Base-by-base conservation (phyloP, 2,329 filamentous ascomycete species). In the Exophiala bonariae region DNA sequence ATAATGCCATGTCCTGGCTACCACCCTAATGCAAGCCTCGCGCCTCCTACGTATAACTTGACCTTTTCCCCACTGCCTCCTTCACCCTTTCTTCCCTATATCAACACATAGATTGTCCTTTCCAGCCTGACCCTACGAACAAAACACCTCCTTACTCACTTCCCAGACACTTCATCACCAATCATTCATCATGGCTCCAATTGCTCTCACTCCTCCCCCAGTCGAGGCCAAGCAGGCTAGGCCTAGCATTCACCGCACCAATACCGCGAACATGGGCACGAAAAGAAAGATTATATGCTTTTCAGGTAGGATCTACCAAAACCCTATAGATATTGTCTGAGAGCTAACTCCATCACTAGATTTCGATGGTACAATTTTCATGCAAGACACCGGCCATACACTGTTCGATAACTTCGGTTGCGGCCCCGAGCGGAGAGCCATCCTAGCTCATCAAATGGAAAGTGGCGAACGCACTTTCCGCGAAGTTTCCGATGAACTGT, bases 281-380 rank as follows among this genome's bases (percentile, higher is more conserved):
- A 70, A 66, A 44, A 60, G 70, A 62, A 72, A 73, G 57, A 71
- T 73, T 26, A 66, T 72, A 41, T 70, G 69, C 52, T 73, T 73
- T 53, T 73, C 71, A 52, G 69, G 70, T 73, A 66, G 46, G 58
- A 23, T 36, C 14, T 19, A 36, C 22, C 11, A 10, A 8, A 7
- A 26, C 28, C 17, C 30, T 28, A 14, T 40, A 20, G 38, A 32
- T 23, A 8, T 18, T 14, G 23, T 33, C 44, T 57, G 52, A 57
- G 42, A 36, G 33, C 47, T 38, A 30, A 44, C n/a, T 8, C 32
- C n/a, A 16, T 35, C 39, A 11, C 22, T 49, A 84, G 82, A 86
- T 65, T 86, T 87, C 57, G 83, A 86, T 63, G 83, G 83, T 53
- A 86, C 83, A 3, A 87, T 87, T 54, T 85, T 85, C 71, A 83